phyloP scores from a whole-genome alignment of 2,329 filamentous ascomycete species.

The Knufia petricola region DNA sequence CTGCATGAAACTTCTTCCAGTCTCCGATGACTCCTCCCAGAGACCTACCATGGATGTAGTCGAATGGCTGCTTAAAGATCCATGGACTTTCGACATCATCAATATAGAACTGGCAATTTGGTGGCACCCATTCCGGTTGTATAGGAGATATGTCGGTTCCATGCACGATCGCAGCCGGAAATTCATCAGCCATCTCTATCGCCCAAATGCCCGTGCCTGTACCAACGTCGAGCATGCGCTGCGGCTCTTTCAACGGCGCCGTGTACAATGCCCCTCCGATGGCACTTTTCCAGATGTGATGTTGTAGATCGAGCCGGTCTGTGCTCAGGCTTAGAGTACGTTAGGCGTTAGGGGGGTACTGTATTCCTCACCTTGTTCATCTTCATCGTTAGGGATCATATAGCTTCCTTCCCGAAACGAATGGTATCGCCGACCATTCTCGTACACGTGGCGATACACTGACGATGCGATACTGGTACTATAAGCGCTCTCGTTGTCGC shows the following conservation, averaged over 20 bases:
- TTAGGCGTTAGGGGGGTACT: too few relatives aligned
- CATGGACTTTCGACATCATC: slow-evolving; percentile 26
- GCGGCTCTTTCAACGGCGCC: slow-evolving; percentile 27
- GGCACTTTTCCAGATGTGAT: slow-evolving; percentile 30
- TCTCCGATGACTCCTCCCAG: slow-evolving; percentile 20
- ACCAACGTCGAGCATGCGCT: not conserved
- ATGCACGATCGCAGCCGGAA: not conserved
- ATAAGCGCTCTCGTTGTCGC: not conserved
- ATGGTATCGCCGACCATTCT: slow-evolving; percentile 13
- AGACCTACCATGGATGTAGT: slow-evolving; percentile 26
- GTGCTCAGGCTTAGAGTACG: not conserved
- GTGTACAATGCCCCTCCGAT: slow-evolving; percentile 29
- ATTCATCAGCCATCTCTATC: not conserved
- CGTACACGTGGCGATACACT: slow-evolving; percentile 9
- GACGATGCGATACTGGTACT: slow-evolving; percentile 2
- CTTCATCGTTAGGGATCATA: slow-evolving; percentile 16
- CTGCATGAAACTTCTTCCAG: slow-evolving; percentile 18
- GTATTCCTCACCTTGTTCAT: not conserved
- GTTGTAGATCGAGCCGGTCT: slow-evolving; percentile 11
- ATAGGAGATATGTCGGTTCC: not conserved
- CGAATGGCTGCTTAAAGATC: slow-evolving; percentile 21
- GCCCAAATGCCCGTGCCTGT: not conserved
- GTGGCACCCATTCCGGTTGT: slow-evolving; percentile 21
- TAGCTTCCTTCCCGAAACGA: slow-evolving; percentile 21
- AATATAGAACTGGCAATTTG: slow-evolving; percentile 26